Conservation (phyloP, 2,329 filamentous ascomycete species). For the Pseudogymnoascus sp. region DNA sequence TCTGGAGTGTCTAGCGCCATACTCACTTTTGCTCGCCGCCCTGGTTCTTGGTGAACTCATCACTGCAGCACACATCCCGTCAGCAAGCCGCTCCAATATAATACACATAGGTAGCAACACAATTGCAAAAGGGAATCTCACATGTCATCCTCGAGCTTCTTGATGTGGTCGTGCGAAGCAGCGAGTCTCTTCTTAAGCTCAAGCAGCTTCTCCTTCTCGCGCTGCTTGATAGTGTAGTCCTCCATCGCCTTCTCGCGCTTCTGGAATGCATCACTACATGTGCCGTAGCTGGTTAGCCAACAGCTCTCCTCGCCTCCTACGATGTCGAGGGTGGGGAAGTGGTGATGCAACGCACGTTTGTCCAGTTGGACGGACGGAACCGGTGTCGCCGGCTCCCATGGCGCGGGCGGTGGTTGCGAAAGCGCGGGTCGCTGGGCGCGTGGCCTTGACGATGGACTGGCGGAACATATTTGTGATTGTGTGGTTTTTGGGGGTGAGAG, state of each 20-base stretch:
- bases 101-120: background rate
- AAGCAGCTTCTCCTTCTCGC: conserved; percentile 83
- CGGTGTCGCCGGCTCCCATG: conserved; percentile 58
- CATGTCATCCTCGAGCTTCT: conserved; percentile 83
- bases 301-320: background rate
- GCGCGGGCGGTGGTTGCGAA: conserved; percentile 28
- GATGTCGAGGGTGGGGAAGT: background rate
- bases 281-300: background rate
- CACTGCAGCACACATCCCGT: conserved; percentile 25
- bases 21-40: conserved; percentile 31
- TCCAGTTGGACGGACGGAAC: conserved; percentile 21
- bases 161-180: conserved; percentile 73
- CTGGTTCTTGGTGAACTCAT: conserved; percentile 66
- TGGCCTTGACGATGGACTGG: conserved; percentile 44
- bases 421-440: conserved; percentile 39
- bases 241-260: conserved; percentile 83
- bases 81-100: background rate
- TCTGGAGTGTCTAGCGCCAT: background rate
- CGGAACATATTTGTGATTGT: conserved; percentile 52
- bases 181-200: conserved; percentile 64
- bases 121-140: conserved; percentile 36
- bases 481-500: background rate
- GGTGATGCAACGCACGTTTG: conserved; percentile 12
- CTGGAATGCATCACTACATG: conserved; percentile 75
- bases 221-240: conserved; percentile 73